Evolutionary conservation across 257 asterid genomes (phyloP).

Genomic region (Datura wrightii): DNA sequence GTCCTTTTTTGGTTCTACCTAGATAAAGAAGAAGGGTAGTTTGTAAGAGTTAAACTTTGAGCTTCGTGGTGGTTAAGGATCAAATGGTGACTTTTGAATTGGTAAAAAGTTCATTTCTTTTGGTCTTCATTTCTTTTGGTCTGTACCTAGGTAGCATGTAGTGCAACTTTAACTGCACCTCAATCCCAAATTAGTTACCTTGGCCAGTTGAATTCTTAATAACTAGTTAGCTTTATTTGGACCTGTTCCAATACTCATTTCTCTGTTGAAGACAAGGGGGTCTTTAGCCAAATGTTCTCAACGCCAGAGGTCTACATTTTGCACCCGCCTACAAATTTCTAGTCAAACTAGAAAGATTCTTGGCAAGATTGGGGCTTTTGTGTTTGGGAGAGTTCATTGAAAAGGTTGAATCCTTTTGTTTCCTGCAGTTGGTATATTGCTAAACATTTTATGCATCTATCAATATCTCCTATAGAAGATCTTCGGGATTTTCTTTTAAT

Average conservation of each 20-base stretch:
- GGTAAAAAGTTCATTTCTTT: conserved; percentile 1
- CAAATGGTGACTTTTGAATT: conserved; percentile 21
- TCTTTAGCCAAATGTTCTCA: not conserved
- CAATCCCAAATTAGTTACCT: not conserved
- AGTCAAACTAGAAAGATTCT: not conserved
- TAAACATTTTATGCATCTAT: not conserved
- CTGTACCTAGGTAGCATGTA: not conserved
- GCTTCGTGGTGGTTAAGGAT: conserved; percentile 25
- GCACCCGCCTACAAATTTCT: not conserved
- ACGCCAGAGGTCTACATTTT: not conserved
- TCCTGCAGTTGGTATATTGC: not conserved
- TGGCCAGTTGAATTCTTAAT: not conserved
- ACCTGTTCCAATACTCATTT: not conserved
- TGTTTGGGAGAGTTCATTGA: not conserved
- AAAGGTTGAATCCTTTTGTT: not conserved
- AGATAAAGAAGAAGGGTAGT: not conserved
- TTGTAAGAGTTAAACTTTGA: not conserved
- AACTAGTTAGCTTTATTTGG: not conserved
- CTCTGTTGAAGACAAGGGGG: not conserved
- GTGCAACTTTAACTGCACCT: not conserved
- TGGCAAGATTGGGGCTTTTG: not conserved
- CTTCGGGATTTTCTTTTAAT: not conserved
- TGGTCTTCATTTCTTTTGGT: not conserved
- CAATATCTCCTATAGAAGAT: not conserved
- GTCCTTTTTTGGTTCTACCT: conserved; percentile 21